Percentiles rank a stretch among this genome's conserved stretches.
Conservation (phyloP, 2,329 filamentous ascomycete species). For the Fusarium bulbicola region DNA sequence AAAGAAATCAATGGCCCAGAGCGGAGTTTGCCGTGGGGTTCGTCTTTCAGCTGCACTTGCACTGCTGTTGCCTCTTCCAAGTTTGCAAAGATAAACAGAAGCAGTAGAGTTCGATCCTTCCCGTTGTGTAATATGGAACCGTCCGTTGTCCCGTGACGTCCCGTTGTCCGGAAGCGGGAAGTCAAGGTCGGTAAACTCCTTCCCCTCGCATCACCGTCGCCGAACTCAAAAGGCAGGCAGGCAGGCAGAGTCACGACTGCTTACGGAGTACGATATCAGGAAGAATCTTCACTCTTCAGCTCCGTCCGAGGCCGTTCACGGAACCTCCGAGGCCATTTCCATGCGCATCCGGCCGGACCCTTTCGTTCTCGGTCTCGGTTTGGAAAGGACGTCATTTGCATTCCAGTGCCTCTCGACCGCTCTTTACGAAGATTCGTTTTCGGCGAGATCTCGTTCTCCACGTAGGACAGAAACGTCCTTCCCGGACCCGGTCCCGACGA, state of each 20-base stretch:
- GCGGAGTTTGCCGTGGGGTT: neutral
- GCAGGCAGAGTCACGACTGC: neutral
- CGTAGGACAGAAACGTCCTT: neutral
- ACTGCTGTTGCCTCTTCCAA: neutral
- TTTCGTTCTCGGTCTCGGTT: neutral
- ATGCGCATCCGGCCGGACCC: neutral
- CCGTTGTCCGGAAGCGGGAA: conserved; percentile 18
- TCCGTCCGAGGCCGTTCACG: conserved; percentile 7
- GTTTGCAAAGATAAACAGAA: neutral
- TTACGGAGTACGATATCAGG: neutral
- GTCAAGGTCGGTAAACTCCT: neutral
- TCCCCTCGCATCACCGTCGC: neutral
- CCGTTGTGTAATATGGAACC: neutral
- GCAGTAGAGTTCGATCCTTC: conserved; percentile 1
- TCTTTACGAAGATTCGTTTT: conserved; percentile 14
- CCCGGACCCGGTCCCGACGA: neutral
- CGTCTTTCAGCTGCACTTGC: neutral
- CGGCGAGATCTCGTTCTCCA: neutral
- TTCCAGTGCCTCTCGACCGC: conserved; percentile 24
- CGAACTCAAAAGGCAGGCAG: neutral
- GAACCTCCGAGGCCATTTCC: conserved; percentile 20
- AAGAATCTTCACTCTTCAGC: neutral
- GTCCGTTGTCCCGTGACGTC: conserved; percentile 27
- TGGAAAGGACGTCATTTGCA: conserved; percentile 19
- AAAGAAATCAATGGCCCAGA: neutral